Conservation (phyloP, 305 asterid species). For the Rubia peregrina region DNA sequence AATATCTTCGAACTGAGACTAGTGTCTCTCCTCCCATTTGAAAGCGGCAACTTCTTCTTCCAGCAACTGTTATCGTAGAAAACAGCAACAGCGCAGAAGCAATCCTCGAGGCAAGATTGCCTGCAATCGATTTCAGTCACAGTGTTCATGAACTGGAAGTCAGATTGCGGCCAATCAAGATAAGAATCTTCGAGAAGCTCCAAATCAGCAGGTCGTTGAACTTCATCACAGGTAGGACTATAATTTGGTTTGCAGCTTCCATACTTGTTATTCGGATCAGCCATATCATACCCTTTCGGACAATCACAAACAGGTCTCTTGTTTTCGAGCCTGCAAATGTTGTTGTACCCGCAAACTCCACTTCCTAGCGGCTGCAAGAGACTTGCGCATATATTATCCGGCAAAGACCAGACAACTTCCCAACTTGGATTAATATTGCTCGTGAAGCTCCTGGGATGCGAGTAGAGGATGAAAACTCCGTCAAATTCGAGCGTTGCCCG, state of each 20-base stretch:
- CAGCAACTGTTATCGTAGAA: conserved; percentile 30
- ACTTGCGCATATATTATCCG: conserved; percentile 17
- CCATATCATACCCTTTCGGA: conserved; percentile 32
- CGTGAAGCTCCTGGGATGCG: conserved; percentile 14
- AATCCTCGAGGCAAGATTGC: conserved; percentile 29
- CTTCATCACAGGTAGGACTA: conserved; percentile 23
- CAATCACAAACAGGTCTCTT: conserved; percentile 34
- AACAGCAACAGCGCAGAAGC: conserved; percentile 42
- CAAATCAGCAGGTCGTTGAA: conserved; percentile 16
- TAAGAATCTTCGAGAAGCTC: not conserved
- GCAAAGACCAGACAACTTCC: conserved; percentile 18
- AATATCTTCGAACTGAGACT: conserved; percentile 21
- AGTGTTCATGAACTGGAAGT: conserved; percentile 7
- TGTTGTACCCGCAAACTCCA: conserved; percentile 35
- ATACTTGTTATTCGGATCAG: conserved; percentile 30
- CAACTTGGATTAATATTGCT: conserved; percentile 7
- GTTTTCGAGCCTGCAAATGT: conserved; percentile 19
- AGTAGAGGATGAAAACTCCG: conserved; percentile 28
- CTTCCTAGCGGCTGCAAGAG: not conserved
- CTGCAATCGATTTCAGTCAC: conserved; percentile 12
- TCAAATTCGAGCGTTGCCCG: conserved; percentile 24
- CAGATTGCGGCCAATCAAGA: conserved; percentile 13
- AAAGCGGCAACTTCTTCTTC: conserved; percentile 56
- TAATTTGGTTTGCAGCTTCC: conserved; percentile 38
- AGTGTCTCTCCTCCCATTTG: conserved; percentile 35